A percentile compares a stretch with the other conserved stretches of the same genome.
Evolutionary conservation across 257 asterid genomes (phyloP).

Genomic region (Echites panduratus): DNA sequence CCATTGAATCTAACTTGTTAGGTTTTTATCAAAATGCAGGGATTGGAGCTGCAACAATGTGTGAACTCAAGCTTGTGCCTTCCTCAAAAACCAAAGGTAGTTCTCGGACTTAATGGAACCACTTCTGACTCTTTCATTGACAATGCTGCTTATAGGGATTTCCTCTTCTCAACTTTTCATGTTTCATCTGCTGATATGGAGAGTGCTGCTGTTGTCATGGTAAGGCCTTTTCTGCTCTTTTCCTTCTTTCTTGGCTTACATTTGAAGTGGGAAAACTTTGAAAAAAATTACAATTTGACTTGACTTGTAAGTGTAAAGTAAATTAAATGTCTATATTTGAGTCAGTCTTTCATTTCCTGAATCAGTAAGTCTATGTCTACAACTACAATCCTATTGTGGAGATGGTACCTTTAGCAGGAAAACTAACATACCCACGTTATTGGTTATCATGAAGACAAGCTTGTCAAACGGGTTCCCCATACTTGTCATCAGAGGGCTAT

Average conservation of each 20-base stretch:
- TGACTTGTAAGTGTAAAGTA: too few relatives aligned
- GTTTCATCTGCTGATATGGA: slow-evolving; percentile 64
- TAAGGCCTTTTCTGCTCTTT: slow-evolving; percentile 7
- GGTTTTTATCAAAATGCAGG: slow-evolving; percentile 17
- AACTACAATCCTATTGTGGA: too few relatives aligned
- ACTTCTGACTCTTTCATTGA: slow-evolving; percentile 48
- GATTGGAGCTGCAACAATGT: slow-evolving; percentile 41
- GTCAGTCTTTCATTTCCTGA: too few relatives aligned
- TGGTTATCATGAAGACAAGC: slow-evolving; percentile 34
- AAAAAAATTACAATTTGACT: too few relatives aligned
- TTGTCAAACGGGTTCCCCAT: slow-evolving; percentile 51
- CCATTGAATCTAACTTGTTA: not conserved
- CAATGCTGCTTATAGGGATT: slow-evolving; percentile 54
- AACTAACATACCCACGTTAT: not conserved
- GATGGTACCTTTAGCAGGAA: too few relatives aligned
- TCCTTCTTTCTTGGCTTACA: not conserved
- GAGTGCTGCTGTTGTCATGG: slow-evolving; percentile 60
- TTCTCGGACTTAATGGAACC: slow-evolving; percentile 44
- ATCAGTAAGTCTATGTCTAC: too few relatives aligned
- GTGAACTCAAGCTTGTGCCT: slow-evolving; percentile 50
- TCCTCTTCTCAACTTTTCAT: slow-evolving; percentile 39
- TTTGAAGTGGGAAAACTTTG: too few relatives aligned
- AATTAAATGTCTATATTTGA: too few relatives aligned
- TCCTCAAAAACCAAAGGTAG: slow-evolving; percentile 37
- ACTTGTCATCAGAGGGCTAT: slow-evolving; percentile 43